Evolutionary conservation across 2,329 filamentous ascomycete species (phyloP).

Genomic region (Blumeria hordei): DNA sequence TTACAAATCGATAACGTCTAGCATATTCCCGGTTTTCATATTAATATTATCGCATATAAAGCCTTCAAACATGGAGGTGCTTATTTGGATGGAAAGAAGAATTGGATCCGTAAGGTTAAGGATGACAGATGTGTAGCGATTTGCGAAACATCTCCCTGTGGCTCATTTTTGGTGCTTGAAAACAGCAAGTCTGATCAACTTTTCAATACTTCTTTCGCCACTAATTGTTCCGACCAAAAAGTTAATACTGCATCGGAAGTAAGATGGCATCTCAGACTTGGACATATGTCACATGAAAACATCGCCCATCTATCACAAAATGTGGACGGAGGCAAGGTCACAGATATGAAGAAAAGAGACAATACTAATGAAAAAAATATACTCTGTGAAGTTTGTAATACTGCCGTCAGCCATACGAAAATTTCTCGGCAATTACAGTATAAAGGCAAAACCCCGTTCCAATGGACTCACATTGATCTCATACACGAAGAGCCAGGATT

Average conservation of each 20-base stretch:
- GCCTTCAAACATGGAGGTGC: neutral
- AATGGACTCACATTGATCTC: neutral
- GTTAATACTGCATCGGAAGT: neutral
- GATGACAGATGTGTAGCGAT: neutral
- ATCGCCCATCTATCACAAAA: neutral
- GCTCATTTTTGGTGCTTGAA: neutral
- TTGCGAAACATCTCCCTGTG: neutral
- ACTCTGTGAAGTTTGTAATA: neutral
- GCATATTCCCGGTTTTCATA: slow-evolving; percentile 1
- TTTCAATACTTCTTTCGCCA: neutral
- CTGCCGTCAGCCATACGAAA: neutral
- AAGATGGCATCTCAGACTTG: neutral
- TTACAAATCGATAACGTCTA: neutral
- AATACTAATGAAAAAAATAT: neutral
- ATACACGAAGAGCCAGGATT: neutral
- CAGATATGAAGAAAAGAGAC: neutral
- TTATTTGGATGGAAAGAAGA: neutral
- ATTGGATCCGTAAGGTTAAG: neutral
- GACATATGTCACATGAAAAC: neutral
- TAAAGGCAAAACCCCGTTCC: neutral
- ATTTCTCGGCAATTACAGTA: neutral
- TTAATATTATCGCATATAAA: neutral
- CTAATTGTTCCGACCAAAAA: neutral
- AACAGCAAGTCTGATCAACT: neutral
- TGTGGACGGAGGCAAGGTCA: neutral